Percentiles rank a stretch among this genome's conserved stretches.
These are phyloP conservation scores for Termitomyces sp. DNA, from an alignment of 768 basidiomycete species.

Conservation along the genomic window DNA sequence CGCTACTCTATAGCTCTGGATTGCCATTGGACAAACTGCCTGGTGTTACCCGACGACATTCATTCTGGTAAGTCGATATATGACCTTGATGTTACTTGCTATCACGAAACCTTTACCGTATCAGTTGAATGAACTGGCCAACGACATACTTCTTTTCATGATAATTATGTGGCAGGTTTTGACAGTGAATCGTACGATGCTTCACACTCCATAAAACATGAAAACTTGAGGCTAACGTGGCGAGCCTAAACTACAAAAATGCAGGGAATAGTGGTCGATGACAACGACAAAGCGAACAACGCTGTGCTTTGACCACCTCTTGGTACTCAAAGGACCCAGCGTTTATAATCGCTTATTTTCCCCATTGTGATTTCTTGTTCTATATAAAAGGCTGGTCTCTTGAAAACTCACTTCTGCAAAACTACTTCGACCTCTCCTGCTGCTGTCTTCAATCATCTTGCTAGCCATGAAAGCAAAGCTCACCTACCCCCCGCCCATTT, in stretches of 20 bases:
- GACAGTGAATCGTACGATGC: too few relatives aligned
- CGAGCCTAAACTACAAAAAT: neutral
- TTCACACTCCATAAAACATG: too few relatives aligned
- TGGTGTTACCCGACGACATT: too few relatives aligned
- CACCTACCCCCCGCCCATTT: neutral
- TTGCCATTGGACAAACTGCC: too few relatives aligned
- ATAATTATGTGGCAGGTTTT: too few relatives aligned
- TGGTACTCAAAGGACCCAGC: neutral
- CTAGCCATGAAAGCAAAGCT: neutral
- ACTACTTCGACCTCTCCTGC: neutral
- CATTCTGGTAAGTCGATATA: neutral
- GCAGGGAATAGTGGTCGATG: neutral
- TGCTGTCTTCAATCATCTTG: too few relatives aligned
- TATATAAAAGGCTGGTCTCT: neutral
- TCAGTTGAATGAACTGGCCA: neutral
- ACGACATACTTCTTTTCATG: too few relatives aligned
- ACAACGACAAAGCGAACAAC: neutral
- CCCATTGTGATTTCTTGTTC: neutral
- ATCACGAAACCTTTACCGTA: neutral
- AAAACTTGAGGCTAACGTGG: too few relatives aligned
- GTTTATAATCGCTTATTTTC: neutral
- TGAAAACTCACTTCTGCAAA: neutral
- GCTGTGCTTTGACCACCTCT: neutral
- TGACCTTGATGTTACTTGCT: neutral
- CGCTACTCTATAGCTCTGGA: too few relatives aligned